Conservation (phyloP, 331 rosid genomes). For the Erythrophleum ivorense region DNA sequence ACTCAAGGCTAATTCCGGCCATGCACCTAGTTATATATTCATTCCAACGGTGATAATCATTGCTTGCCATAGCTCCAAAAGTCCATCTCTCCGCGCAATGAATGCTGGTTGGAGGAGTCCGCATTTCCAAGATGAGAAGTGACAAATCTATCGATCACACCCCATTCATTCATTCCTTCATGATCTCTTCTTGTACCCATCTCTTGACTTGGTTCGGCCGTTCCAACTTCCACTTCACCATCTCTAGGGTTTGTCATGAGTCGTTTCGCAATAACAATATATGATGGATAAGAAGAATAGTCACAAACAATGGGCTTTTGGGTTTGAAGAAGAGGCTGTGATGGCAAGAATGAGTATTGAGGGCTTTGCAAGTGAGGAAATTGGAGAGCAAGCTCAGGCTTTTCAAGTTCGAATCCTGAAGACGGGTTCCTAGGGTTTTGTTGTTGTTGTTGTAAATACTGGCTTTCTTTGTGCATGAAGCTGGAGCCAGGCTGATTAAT, state of each 20-base stretch:
- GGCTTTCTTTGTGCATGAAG: slow-evolving; percentile 65
- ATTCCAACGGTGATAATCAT: neutral
- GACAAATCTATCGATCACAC: slow-evolving; percentile 69
- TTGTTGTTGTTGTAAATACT: slow-evolving; percentile 55
- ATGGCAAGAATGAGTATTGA: slow-evolving; percentile 57
- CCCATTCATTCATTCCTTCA: slow-evolving; percentile 65
- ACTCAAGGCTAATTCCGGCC: no score
- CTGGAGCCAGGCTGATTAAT: slow-evolving; percentile 37
- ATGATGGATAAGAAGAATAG: slow-evolving; percentile 43
- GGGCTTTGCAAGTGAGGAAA: slow-evolving; percentile 52
- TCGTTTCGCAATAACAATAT: slow-evolving; percentile 43
- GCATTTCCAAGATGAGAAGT: slow-evolving; percentile 62
- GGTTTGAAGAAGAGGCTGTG: slow-evolving; percentile 42
- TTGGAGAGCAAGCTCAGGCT: slow-evolving; percentile 63
- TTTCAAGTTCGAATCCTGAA: slow-evolving; percentile 57
- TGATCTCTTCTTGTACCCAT: slow-evolving; percentile 44
- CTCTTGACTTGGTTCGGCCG: slow-evolving; percentile 58
- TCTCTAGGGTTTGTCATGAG: slow-evolving; percentile 65
- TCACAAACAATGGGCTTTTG: slow-evolving; percentile 49
- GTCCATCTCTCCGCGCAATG: slow-evolving; percentile 79
- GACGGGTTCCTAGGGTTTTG: slow-evolving; percentile 48
- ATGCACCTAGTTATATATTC: neutral
- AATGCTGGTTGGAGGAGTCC: slow-evolving; percentile 59
- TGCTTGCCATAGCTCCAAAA: slow-evolving; percentile 79
- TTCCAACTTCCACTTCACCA: slow-evolving; percentile 64